phyloP scores from a whole-genome alignment of 768 basidiomycete genomes.

The Mycena chlorophos region DNA sequence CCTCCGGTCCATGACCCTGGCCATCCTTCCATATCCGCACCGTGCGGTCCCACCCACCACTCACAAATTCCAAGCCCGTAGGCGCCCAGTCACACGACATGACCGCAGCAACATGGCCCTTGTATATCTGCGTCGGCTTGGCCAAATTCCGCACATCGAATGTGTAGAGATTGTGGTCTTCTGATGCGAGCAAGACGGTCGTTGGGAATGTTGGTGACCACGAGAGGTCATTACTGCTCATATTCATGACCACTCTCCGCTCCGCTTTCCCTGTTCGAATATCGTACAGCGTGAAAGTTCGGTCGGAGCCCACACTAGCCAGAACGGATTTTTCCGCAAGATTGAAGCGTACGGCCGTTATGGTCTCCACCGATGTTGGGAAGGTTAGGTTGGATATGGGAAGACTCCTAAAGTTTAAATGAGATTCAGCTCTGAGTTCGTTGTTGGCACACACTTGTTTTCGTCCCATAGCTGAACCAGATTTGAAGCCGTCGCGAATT shows the following conservation, averaged over 20 bases:
- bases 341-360: constrained; percentile 88
- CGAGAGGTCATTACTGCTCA: constrained; percentile 85
- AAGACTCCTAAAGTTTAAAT: constrained; percentile 56
- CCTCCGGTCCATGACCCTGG: constrained; percentile 76
- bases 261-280: constrained; percentile 97
- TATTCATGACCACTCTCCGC: constrained; percentile 88
- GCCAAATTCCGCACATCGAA: constrained; percentile 89
- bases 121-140: constrained; percentile 89
- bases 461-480: constrained; percentile 98
- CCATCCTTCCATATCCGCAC: constrained; percentile 91
- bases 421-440: neutral
- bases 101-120: constrained; percentile 94
- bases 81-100: constrained; percentile 98
- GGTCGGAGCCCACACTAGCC: constrained; percentile 92
- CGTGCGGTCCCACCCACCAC: constrained; percentile 95
- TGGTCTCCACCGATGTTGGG: constrained; percentile 84
- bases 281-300: constrained; percentile 95
- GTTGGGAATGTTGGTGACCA: constrained; percentile 99
- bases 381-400: constrained; percentile 87
- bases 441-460: constrained; percentile 64
- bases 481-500: constrained; percentile 93
- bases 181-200: constrained; percentile 88
- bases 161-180: constrained; percentile 98
- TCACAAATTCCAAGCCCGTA: constrained; percentile 93
- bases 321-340: constrained; percentile 91